Evolutionary conservation across 2,329 filamentous ascomycete species (phyloP), one percentile per base, ranked within the genome.

Genomic region (Xylaria sp.): DNA sequence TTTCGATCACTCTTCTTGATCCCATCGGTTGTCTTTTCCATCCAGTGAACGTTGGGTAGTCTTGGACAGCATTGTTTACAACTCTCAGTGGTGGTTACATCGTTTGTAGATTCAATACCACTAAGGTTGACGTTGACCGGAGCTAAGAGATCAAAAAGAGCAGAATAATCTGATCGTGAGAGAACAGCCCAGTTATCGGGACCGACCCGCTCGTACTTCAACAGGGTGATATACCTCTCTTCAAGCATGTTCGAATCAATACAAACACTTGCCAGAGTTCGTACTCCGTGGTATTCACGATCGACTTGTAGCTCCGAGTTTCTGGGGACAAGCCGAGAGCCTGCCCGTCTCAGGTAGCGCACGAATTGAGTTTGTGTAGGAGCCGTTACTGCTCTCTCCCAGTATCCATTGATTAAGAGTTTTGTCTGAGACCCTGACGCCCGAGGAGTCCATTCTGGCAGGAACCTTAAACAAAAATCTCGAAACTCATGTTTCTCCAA

Each of bases 401-500:
- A 70, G 44, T 67, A 69, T 11, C 69, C 69, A 9, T 42, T 36
- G 9, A 69, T 61, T 3, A 51, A 54, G 7, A 22, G 57, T 25
- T 25, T 49, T 17, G 36, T 42, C 25, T 25, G 31, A 22, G 42
- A 5, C 3, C n/a, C 33, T 2, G 29, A 6, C 22, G 10, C 13
- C 17, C 44, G 25, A n/a, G 68, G 68, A 13, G 63, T 65, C 69
- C 69, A 71, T 1, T 11, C 2, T 7, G 65, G 65, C 0, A 39
- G 11, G 25, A 74, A 74, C 53, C 47, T 68, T 42, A 75, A 15
- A 13, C 74, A n/a, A 4, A 73, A 63, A 53, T 79, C 77, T 10
- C 77, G 73, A 59, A 77, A 73, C 58, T 81, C 79, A 27, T 78
- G 72, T 2, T 51, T 17, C 27, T 79, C 76, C 2, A 79, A 49